phyloP scores from a whole-genome alignment of 2,329 filamentous ascomycete genomes.

The Alternaria sp. region DNA sequence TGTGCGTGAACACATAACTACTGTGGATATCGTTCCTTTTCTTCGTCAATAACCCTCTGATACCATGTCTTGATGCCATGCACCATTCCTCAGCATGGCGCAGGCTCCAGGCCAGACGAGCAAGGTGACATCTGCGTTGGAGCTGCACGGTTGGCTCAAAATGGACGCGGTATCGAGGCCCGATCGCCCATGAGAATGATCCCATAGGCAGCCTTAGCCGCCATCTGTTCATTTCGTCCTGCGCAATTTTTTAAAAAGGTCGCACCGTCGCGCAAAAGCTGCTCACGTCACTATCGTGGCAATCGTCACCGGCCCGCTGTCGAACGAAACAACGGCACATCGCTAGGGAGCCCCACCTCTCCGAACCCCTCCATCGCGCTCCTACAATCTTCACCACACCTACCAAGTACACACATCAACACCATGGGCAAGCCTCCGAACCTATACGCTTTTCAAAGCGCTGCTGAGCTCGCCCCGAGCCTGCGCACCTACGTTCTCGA shows the following conservation, averaged over 20 bases:
- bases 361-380: constrained; percentile 24
- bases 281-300: constrained; percentile 25
- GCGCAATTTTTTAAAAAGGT: neutral
- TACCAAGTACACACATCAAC: constrained; percentile 20
- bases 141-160: constrained; percentile 23
- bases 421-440: constrained; percentile 58
- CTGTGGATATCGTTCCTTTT: neutral
- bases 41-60: neutral
- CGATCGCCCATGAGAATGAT: constrained; percentile 10
- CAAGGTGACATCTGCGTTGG: constrained; percentile 15
- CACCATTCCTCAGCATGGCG: constrained; percentile 4
- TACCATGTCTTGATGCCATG: constrained; percentile 4
- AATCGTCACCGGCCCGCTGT: constrained; percentile 22
- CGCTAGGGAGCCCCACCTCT: constrained; percentile 16
- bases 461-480: constrained; percentile 74
- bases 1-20: constrained; percentile 2
- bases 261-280: constrained; percentile 8
- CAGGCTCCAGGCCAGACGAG: constrained; percentile 12
- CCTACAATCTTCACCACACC: constrained; percentile 18
- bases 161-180: constrained; percentile 14
- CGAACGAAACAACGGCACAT: constrained; percentile 18
- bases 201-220: constrained; percentile 10
- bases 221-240: constrained; percentile 1
- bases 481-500: constrained; percentile 85
- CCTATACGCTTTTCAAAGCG: constrained; percentile 81